A percentile compares a stretch with the other conserved stretches of the same genome.
Conservation (phyloP, 2,329 filamentous ascomycete species). For the Colletotrichum falcatum region DNA sequence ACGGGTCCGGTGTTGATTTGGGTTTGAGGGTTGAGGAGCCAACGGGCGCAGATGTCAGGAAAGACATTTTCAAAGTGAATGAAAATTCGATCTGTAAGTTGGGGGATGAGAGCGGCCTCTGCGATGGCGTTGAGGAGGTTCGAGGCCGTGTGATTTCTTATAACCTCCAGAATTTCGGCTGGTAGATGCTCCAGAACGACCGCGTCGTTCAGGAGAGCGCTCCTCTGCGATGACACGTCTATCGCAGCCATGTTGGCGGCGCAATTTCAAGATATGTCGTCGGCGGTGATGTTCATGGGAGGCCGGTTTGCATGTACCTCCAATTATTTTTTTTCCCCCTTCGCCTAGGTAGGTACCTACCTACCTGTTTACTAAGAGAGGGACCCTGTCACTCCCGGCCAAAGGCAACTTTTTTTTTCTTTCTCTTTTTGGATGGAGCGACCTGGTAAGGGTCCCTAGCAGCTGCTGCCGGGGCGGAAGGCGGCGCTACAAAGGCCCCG, state of each 20-base stretch:
- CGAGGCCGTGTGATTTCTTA: slow-evolving; percentile 72
- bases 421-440: slow-evolving; percentile 51
- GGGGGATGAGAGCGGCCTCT: slow-evolving; percentile 74
- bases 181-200: slow-evolving; percentile 72
- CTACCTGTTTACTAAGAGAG: neutral
- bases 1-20: slow-evolving; percentile 56
- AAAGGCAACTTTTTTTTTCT: slow-evolving; percentile 55
- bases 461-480: slow-evolving; percentile 44
- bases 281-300: slow-evolving; percentile 34
- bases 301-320: slow-evolving; percentile 43
- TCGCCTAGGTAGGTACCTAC: neutral
- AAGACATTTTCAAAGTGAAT: slow-evolving; percentile 80
- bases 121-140: slow-evolving; percentile 80
- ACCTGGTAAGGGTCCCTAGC: slow-evolving; percentile 43
- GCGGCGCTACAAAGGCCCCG: slow-evolving; percentile 52
- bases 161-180: slow-evolving; percentile 74
- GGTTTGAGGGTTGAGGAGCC: slow-evolving; percentile 67
- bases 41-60: slow-evolving; percentile 85
- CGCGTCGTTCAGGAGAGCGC: slow-evolving; percentile 67
- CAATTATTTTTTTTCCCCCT: slow-evolving; percentile 44
- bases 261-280: slow-evolving; percentile 39
- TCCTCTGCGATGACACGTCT: slow-evolving; percentile 66
- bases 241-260: slow-evolving; percentile 63
- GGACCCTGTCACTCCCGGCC: slow-evolving; percentile 40
- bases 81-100: slow-evolving; percentile 80